Conservation (phyloP, 768 basidiomycete species). For the Crepidotus variabilis region DNA sequence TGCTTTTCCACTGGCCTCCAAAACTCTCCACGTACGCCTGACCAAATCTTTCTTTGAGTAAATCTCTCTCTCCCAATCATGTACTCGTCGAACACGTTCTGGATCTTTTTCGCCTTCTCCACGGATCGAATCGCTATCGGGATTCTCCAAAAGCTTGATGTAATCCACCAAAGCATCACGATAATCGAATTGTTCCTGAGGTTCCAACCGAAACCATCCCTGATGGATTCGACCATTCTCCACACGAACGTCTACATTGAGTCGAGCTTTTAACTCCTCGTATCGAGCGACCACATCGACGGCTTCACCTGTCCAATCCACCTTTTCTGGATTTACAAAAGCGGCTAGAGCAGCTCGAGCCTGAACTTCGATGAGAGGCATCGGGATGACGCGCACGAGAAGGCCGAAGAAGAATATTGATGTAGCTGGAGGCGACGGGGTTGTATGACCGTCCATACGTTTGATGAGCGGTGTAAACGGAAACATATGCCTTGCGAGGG, state of each 20-base stretch:
- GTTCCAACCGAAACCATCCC: slow-evolving; percentile 49
- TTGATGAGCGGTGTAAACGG: slow-evolving; percentile 44
- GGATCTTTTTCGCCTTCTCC: not conserved
- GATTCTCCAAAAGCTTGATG: slow-evolving; percentile 19
- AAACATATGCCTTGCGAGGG: slow-evolving; percentile 68
- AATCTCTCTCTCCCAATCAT: slow-evolving; percentile 56
- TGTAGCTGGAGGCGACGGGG: slow-evolving; percentile 45
- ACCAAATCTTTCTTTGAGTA: slow-evolving; percentile 46
- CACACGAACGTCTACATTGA: too few species aligned
- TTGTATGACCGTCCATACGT: slow-evolving; percentile 36
- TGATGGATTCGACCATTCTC: slow-evolving; percentile 29
- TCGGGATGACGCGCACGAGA: slow-evolving; percentile 54
- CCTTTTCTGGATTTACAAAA: slow-evolving; percentile 38
- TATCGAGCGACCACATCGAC: slow-evolving; percentile 47
- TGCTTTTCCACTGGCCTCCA: slow-evolving; percentile 56
- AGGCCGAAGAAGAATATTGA: slow-evolving; percentile 69
- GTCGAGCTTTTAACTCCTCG: not conserved
- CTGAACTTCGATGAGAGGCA: slow-evolving; percentile 79
- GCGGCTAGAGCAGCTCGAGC: slow-evolving; percentile 56
- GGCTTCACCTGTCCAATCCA: slow-evolving; percentile 47
- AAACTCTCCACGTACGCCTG: slow-evolving; percentile 51
- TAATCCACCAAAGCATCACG: slow-evolving; percentile 55
- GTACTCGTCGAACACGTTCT: slow-evolving; percentile 25
- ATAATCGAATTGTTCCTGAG: slow-evolving; percentile 63
- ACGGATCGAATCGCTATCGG: too few species aligned